Evolutionary conservation across 441 rosid genomes (phyloP).

Genomic region (Croton setiger): DNA sequence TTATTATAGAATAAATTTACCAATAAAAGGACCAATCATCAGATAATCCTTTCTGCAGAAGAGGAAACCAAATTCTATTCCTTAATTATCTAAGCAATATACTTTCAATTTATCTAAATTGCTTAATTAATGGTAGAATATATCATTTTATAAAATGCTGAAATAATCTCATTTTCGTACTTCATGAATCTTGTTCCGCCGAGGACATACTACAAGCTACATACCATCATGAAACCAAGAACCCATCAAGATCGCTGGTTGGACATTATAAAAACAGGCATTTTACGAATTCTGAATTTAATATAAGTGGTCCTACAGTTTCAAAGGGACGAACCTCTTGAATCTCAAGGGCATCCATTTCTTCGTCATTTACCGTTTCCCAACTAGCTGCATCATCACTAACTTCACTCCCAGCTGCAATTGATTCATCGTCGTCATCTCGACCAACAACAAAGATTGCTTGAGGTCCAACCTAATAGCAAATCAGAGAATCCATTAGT

Average conservation of each 20-base stretch:
- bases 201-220: not conserved
- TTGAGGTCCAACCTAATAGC: conserved; percentile 92
- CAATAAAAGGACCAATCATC: not conserved
- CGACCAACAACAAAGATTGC: conserved; percentile 95
- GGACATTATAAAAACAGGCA: not conserved
- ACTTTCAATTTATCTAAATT: not conserved
- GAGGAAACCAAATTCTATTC: not conserved
- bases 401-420: conserved; percentile 78
- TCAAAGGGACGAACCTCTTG: conserved; percentile 66
- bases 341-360: conserved; percentile 53
- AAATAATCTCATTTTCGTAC: not conserved
- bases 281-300: conserved; percentile 9
- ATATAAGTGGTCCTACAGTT: conserved; percentile 14
- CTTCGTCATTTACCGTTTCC: conserved; percentile 91
- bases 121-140: not conserved
- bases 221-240: conserved; percentile 2
- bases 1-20: not conserved
- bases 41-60: not conserved
- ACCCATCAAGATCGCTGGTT: not conserved
- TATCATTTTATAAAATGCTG: not conserved
- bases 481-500: conserved; percentile 23
- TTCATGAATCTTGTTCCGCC: not conserved
- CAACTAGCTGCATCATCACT: conserved; percentile 94
- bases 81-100: not conserved
- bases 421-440: conserved; percentile 75